A percentile compares a stretch with the other conserved stretches of the same genome.
Conservation (phyloP, 352 stramenopile genomes). For the Pilasporangium apinafurcum region DNA sequence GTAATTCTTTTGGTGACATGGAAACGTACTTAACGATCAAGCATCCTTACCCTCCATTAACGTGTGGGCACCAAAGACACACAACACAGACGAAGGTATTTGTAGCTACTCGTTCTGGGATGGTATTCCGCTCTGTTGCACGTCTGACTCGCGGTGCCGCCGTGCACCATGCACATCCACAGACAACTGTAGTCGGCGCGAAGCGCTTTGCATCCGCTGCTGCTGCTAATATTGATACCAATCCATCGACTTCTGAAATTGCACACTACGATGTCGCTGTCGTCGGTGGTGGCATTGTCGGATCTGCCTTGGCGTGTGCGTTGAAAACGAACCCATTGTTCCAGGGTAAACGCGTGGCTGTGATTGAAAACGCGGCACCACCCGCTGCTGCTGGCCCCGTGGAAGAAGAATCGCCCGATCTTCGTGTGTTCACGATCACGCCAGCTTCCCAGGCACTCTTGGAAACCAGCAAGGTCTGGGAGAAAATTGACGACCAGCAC, state of each 20-base stretch:
- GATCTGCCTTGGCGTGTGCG: constrained; percentile 71
- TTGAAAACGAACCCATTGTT: constrained; percentile 75
- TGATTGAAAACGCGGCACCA: constrained; percentile 59
- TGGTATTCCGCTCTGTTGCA: constrained; percentile 5
- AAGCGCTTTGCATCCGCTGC: constrained; percentile 14
- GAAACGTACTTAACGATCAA: too few relatives aligned
- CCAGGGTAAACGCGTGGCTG: constrained; percentile 69
- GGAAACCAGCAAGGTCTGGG: constrained; percentile 70
- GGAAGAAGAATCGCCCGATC: constrained; percentile 66
- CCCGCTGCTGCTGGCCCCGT: constrained; percentile 25
- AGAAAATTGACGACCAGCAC: constrained; percentile 47
- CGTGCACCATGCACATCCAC: constrained; percentile 5
- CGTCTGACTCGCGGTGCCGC: constrained; percentile 2
- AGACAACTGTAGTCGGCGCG: constrained; percentile 5
- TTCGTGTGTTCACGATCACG: constrained; percentile 89
- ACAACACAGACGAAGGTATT: too few relatives aligned
- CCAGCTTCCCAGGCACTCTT: constrained; percentile 77
- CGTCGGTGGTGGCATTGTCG: constrained; percentile 80
- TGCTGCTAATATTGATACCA: constrained; percentile 10
- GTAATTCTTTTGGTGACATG: too few relatives aligned
- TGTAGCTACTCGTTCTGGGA: too few relatives aligned
- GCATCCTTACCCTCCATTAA: too few relatives aligned
- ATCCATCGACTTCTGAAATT: constrained; percentile 21
- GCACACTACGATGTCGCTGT: constrained; percentile 77
- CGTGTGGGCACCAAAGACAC: too few relatives aligned